Evolutionary conservation across 164 flowering plant species (phyloP).

Genomic region (Vitis labrusca): DNA sequence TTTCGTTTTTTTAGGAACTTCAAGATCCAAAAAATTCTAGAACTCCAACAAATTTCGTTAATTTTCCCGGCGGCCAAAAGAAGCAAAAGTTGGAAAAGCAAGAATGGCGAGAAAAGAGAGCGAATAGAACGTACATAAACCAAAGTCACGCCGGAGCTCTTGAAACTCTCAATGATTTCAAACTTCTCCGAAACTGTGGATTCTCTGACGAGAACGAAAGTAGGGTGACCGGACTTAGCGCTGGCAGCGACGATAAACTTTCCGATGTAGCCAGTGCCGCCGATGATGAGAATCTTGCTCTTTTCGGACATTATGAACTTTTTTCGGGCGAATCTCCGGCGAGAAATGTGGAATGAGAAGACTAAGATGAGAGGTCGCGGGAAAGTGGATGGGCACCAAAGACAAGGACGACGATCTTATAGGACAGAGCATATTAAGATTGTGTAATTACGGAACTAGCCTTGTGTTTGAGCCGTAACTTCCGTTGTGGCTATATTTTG

Average conservation of each 20-base stretch:
- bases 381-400: too few species aligned
- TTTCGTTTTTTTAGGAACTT: not conserved
- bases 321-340: not conserved
- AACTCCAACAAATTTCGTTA: not conserved
- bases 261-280: slow-evolving; percentile 56
- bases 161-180: slow-evolving; percentile 28
- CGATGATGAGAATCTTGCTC: slow-evolving; percentile 47
- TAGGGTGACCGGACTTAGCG: slow-evolving; percentile 36
- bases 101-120: not conserved
- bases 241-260: slow-evolving; percentile 49
- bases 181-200: slow-evolving; percentile 31
- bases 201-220: slow-evolving; percentile 40
- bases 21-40: not conserved
- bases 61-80: not conserved
- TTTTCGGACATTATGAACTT: slow-evolving; percentile 22
- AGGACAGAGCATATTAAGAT: too few species aligned
- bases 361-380: too few species aligned
- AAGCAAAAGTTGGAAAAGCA: not conserved
- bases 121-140: slow-evolving; percentile 18
- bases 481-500: too few species aligned
- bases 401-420: too few species aligned
- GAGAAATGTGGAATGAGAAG: not conserved
- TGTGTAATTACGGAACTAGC: too few species aligned
- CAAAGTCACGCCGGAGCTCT: not conserved
- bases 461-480: too few species aligned